Conservation (phyloP, 202 grass and related monocot species). For the Musa balbisiana region DNA sequence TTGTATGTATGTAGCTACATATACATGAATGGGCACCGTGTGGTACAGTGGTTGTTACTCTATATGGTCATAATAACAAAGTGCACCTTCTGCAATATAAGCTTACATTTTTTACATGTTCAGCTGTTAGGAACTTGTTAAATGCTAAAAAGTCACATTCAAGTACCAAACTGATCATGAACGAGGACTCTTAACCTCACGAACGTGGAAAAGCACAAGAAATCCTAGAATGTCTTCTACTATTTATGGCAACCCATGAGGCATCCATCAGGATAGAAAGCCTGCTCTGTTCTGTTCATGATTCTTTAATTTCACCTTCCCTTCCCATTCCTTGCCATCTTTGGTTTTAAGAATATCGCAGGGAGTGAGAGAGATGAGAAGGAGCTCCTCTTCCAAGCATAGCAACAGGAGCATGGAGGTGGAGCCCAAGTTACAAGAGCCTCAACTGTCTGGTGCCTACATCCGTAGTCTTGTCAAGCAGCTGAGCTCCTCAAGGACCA, state of each 20-base stretch:
- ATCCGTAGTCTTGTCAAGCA: conserved; percentile 90
- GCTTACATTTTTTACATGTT: conserved; percentile 1
- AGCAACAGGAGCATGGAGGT: conserved; percentile 11
- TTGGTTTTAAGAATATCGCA: neutral
- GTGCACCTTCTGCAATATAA: too few species aligned
- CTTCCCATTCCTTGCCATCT: conserved; percentile 1
- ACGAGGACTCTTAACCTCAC: neutral
- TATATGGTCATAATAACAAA: too few species aligned
- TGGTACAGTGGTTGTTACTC: too few species aligned
- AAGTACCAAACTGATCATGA: neutral
- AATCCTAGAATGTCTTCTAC: conserved; percentile 21
- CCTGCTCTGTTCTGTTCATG: conserved; percentile 18
- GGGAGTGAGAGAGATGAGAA: conserved; percentile 21
- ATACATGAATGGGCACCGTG: too few species aligned
- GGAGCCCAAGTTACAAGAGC: conserved; percentile 24
- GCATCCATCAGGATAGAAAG: conserved; percentile 20
- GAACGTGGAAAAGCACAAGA: neutral
- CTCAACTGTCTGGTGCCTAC: conserved; percentile 89
- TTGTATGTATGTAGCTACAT: too few species aligned
- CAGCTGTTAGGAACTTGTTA: neutral
- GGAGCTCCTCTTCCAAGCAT: neutral
- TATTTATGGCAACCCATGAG: conserved; percentile 32
- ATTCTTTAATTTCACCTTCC: conserved; percentile 20
- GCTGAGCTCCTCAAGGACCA: conserved; percentile 47
- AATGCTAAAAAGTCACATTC: neutral